These are phyloP conservation scores for Primulina huaijiensis DNA, from an alignment of 257 asterid genomes.

Conservation along the genomic window DNA sequence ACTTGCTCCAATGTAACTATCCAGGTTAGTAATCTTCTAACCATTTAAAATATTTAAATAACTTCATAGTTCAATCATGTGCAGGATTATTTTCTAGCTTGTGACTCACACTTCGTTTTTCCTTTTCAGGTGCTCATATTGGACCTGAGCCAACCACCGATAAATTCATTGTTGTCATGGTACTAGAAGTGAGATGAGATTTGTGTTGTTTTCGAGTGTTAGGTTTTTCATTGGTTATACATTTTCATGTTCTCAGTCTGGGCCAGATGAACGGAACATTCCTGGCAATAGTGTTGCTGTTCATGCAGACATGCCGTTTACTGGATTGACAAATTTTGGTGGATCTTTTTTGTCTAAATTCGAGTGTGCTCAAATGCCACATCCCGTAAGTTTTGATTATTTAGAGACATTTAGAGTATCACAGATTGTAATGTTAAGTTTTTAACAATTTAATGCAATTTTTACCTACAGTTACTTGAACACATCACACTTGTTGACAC, in stretches of 20 bases:
- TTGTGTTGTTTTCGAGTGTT: neutral
- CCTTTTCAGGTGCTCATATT: slow-evolving; percentile 79
- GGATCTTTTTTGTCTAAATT: slow-evolving; percentile 50
- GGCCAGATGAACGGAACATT: slow-evolving; percentile 77
- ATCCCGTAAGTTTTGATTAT: slow-evolving; percentile 35
- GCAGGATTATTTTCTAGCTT: slow-evolving; percentile 13
- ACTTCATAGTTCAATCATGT: neutral
- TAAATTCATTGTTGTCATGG: slow-evolving; percentile 90
- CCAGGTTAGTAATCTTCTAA: slow-evolving; percentile 55
- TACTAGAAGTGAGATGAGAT: slow-evolving; percentile 23
- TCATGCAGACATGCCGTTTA: slow-evolving; percentile 79
- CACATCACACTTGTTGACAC: slow-evolving; percentile 91
- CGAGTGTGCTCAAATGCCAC: slow-evolving; percentile 59
- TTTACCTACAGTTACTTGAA: slow-evolving; percentile 61
- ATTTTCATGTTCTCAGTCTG: slow-evolving; percentile 54
- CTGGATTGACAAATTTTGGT: slow-evolving; percentile 59
- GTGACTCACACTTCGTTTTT: slow-evolving; percentile 14
- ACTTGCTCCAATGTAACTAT: slow-evolving; percentile 69
- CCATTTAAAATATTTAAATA: slow-evolving; percentile 8
- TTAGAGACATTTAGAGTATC: neutral
- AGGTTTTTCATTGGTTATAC: neutral
- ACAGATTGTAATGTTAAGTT: neutral
- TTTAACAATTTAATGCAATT: slow-evolving; percentile 15
- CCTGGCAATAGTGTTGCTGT: slow-evolving; percentile 81
- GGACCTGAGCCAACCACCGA: slow-evolving; percentile 99